phyloP scores from a whole-genome alignment of 2,329 filamentous ascomycete species.

The Orbilia oligospora region DNA sequence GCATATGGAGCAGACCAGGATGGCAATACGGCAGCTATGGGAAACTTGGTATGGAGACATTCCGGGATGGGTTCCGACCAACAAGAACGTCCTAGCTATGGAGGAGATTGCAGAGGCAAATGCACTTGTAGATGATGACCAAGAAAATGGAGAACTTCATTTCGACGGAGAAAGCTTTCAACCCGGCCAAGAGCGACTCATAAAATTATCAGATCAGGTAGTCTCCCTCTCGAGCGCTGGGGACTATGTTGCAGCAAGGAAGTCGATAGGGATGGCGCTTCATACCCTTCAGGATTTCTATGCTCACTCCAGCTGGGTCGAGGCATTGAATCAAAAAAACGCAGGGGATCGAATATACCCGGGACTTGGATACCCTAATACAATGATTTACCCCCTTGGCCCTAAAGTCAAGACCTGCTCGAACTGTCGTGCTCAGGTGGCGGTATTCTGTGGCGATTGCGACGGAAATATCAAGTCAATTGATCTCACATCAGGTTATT shows the following conservation, averaged over 20 bases:
- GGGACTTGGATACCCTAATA: slow-evolving; percentile 37
- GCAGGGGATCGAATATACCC: slow-evolving; percentile 27
- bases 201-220: slow-evolving; percentile 32
- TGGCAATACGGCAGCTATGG: slow-evolving; percentile 26
- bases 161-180: slow-evolving; percentile 56
- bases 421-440: not conserved
- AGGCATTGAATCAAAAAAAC: slow-evolving; percentile 5
- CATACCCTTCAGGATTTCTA: slow-evolving; percentile 58
- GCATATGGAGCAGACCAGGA: slow-evolving; percentile 38
- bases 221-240: slow-evolving; percentile 12
- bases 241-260: slow-evolving; percentile 31
- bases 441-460: slow-evolving; percentile 13
- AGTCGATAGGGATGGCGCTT: slow-evolving; percentile 46
- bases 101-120: slow-evolving; percentile 44
- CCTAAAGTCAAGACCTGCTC: not conserved
- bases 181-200: slow-evolving; percentile 28
- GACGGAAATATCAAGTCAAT: slow-evolving; percentile 12
- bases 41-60: slow-evolving; percentile 24
- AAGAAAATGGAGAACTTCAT: slow-evolving; percentile 48
- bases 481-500: slow-evolving; percentile 46
- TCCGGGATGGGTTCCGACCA: not conserved
- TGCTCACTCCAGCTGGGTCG: slow-evolving; percentile 53
- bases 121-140: slow-evolving; percentile 40
- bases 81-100: slow-evolving; percentile 20
- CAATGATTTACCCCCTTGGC: slow-evolving; percentile 37